Base-by-base conservation (phyloP, 495 filamentous ascomycete species). In the Thermothielavioides terrestris region DNA sequence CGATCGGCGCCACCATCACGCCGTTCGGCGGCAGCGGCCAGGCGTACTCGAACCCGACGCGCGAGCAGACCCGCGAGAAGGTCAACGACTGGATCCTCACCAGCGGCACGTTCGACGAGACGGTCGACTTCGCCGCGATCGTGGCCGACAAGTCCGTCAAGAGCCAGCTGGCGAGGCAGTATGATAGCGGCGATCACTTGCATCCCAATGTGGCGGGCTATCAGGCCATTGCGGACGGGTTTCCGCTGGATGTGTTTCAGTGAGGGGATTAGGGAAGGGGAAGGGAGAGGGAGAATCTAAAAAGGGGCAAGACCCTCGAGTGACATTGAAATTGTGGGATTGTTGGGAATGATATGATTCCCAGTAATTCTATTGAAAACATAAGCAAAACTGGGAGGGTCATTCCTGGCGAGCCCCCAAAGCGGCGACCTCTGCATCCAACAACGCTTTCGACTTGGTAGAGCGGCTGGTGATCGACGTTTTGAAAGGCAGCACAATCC, bases 141-240 rank as follows among this genome's bases (percentile, higher is more conserved):
- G 40, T 86, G 39, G 68, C 75, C 22, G 76, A 85, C 62, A 68
- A 71, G 11, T 54, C 61, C 1, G 66, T 72, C 25, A 57, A 62
- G 22, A 66, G 62, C 46, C 49, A 68, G 54, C 52, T 87, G 53
- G 66, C 64, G 32, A 56, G 39, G 15, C 53, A 72, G 58, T 85
- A 72, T 59, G 77, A 88, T 52, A 77, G 80, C 3, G 85, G 85
- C 0, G 85, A 87, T 65, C 78, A 79, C 58, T 61, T 89, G 57
- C 84, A 89, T 70, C 82, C 82, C 0, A 87, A 82, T 65, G 74
- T 70, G n/a, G 69, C 61, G 7, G 83, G 78, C 0, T 88, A 78
- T 62, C 69, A 81, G 57, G 74, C 71, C 0, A 71, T 88, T 57
- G 84, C 81, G 4, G 69, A 78, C 57, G 60, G 65, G 28, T 82